phyloP scores from a whole-genome alignment of 768 basidiomycete species.

The Termitomyces sp. region DNA sequence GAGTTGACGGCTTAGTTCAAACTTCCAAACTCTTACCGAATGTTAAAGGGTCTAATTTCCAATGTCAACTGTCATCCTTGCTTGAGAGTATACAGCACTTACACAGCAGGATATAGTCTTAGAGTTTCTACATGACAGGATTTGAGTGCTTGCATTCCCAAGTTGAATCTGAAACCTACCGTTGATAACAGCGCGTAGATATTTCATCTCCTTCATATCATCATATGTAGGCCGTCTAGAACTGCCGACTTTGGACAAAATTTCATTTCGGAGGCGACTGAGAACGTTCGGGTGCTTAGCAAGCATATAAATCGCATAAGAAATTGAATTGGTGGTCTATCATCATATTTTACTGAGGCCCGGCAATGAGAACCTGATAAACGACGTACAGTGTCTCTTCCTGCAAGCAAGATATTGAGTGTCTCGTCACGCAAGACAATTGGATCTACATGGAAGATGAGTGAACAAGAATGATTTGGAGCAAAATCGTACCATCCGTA shows the following conservation, averaged over 20 bases:
- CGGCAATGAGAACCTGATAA: not conserved
- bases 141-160: not conserved
- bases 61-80: not conserved
- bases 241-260: conserved; percentile 33
- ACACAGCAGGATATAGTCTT: conserved; percentile 34
- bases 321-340: conserved; percentile 34
- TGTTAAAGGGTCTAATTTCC: conserved; percentile 19
- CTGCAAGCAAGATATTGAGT: conserved; percentile 53
- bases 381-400: conserved; percentile 44
- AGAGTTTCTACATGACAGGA: conserved; percentile 30
- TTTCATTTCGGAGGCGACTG: conserved; percentile 33
- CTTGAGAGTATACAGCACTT: conserved; percentile 5
- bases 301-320: conserved; percentile 39
- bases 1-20: not conserved
- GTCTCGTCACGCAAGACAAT: conserved; percentile 41
- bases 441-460: conserved; percentile 19
- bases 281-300: conserved; percentile 37
- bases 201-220: conserved; percentile 42
- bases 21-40: conserved; percentile 15
- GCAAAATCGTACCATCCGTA: conserved; percentile 36
- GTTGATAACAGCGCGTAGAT: conserved; percentile 32
- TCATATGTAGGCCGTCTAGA: conserved; percentile 33
- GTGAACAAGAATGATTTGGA: not conserved
- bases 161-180: conserved; percentile 12
- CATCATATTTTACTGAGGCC: not conserved